Conservation (phyloP, 371 early-diverging fungal genomes). For the Mycotypha africana region DNA sequence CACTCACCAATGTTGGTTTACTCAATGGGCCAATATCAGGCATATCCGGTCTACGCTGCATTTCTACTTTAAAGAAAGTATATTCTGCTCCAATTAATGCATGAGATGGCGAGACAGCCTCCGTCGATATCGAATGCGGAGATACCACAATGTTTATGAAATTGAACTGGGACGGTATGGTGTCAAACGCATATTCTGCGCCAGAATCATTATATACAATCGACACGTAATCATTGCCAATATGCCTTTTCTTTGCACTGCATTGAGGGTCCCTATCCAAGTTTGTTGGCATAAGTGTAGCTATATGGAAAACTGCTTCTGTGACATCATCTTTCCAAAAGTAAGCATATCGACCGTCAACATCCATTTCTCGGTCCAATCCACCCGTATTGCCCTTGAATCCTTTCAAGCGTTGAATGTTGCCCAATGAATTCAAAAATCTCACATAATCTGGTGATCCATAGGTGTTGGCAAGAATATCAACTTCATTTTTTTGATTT, state of each 20-base stretch:
- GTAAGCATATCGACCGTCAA: constrained; percentile 83
- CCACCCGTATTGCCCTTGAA: constrained; percentile 74
- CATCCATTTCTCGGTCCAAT: constrained; percentile 75
- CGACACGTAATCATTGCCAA: constrained; percentile 93
- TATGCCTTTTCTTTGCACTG: constrained; percentile 87
- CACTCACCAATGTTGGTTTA: constrained; percentile 80
- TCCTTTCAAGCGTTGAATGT: constrained; percentile 59
- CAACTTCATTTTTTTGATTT: constrained; percentile 74
- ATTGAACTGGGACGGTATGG: constrained; percentile 92
- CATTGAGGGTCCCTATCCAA: constrained; percentile 67
- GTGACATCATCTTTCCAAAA: constrained; percentile 84
- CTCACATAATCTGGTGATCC: constrained; percentile 83
- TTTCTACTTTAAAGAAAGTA: constrained; percentile 57
- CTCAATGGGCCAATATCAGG: constrained; percentile 79
- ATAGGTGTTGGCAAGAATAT: constrained; percentile 79
- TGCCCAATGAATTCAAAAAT: constrained; percentile 80
- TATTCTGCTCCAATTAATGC: constrained; percentile 32
- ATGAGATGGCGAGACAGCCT: constrained; percentile 22
- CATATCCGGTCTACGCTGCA: constrained; percentile 75
- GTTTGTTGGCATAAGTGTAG: constrained; percentile 91
- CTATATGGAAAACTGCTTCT: constrained; percentile 86
- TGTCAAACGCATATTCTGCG: constrained; percentile 76
- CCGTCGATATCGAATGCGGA: constrained; percentile 50
- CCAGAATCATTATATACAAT: constrained; percentile 93
- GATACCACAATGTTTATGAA: constrained; percentile 89